Base-by-base conservation (phyloP, 306 rosid genomes). In the Delonix regia region DNA sequence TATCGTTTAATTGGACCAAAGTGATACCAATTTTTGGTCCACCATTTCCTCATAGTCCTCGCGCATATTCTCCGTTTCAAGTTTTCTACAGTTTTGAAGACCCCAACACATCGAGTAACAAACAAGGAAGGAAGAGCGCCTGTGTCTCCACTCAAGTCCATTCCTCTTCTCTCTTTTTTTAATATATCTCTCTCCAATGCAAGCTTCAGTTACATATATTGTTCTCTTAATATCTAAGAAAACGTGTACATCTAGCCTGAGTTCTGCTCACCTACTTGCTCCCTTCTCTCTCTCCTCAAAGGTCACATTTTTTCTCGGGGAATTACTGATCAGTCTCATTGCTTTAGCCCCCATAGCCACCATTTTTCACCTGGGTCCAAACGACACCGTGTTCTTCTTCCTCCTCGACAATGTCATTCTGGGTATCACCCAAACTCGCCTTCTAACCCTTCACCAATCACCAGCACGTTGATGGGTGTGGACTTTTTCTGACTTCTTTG, bases 251-350 rank as follows among this genome's bases (percentile, higher is more conserved):
- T 71, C 74, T 30, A 27, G 82, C 78, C 78, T 73, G 76, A 81
- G 47, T 89, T 91, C 80, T 68, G 89, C 87, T 85, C 88, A 86
- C 88, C 97, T 84, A 87, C 86, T 84, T 57, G 55, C 61, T 41
- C 47, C 33, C 41, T 79, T 34, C 78, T 34, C 52, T 34, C 78
- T 34, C 52, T 13, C 9, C n/a, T 13, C 49, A 9, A 16, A n/a
- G 53, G n/a, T 62, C 9, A 42, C 21, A 11, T 33, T 16, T 56
- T 33, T 16, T 22, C 49, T 44, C 27, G 18, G 5, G 7, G 28
- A 21, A 42, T 5, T 36, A 33, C 15, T 61, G 64, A 18, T 39
- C 39, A 7, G 18, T 19, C 76, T 16, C 19, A 52, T 52, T 10
- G 30, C 24, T 41, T 71, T 18, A 70, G 28, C 69, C 21, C 51